Evolutionary conservation across 2,329 filamentous ascomycete genomes (phyloP), one percentile per base, ranked within the genome.

Genomic region (Chalaropsis thielavioides): DNA sequence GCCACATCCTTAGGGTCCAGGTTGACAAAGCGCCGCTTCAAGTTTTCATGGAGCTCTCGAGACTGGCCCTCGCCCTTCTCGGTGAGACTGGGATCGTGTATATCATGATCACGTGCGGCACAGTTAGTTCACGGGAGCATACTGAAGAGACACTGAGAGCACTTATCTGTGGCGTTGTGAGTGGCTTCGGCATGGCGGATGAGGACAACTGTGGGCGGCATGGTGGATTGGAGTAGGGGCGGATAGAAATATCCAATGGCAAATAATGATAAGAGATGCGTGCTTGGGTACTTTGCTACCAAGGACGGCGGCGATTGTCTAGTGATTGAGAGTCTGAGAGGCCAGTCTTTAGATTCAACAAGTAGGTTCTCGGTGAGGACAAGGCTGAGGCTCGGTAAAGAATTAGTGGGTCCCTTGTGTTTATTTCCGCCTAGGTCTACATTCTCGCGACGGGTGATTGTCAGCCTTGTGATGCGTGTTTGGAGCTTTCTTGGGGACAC

Each of bases 121-220:
- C 8, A 27, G 61, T 65, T 58, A 65, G 61, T 35, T 63, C 8
- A 49, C 27, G 5, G 2, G 31, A 60, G 68, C 70, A 58, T 35
- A 7, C 15, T 6, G 27, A 31, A 8, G 54, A 31, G 24, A n/a
- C 27, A 58, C 5, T 46, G 71, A 67, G 3, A 63, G 63, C 31
- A 79, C 80, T 75, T 76, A 82, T 82, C 72, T 61, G 74, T 71
- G 15, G 76, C 74, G 67, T 84, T 84, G 72, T 84, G 81, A n/a
- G 77, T 71, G 8, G 78, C 81, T 74, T 97, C 89, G 17, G 89
- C 92, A 80, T 97, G 92, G 70, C 92, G 88, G 71, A 96, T 86
- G 71, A 97, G 79, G 69, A 97, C 88, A 67, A 96, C 70, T 0
- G 77, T 81, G 0, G 80, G 81, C 62, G 81, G 71, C 81, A 83